Conservation (phyloP, 1,139 yeast species). For the Hyphopichia burtonii region DNA sequence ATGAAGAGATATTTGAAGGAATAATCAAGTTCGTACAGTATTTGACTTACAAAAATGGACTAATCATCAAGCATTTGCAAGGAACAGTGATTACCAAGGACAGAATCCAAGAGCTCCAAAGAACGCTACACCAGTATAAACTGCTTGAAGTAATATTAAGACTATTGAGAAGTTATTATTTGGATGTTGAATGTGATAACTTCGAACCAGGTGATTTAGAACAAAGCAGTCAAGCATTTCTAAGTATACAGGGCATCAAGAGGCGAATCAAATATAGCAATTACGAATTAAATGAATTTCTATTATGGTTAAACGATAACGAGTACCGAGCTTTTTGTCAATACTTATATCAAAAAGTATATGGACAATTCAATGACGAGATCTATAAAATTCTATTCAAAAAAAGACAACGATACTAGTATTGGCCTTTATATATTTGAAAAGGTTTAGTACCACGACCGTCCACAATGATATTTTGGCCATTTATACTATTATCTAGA, state of each 20-base stretch:
- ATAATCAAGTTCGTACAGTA: constrained; percentile 8
- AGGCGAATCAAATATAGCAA: background rate
- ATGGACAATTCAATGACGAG: too few relatives aligned
- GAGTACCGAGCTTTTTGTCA: constrained; percentile 9
- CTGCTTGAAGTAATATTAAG: background rate
- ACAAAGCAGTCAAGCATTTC: background rate
- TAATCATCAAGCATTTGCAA: background rate
- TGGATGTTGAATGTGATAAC: background rate
- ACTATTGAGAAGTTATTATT: background rate
- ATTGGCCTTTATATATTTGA: background rate
- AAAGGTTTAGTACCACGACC: background rate
- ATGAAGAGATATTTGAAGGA: constrained; percentile 29
- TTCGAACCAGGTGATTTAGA: background rate
- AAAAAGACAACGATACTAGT: too few relatives aligned
- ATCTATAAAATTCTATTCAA: too few relatives aligned
- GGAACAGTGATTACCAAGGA: too few relatives aligned
- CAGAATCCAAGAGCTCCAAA: too few relatives aligned
- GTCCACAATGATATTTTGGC: constrained; percentile 31
- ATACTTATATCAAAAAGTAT: constrained; percentile 11
- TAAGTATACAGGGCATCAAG: background rate
- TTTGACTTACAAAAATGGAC: background rate
- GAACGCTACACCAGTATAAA: too few relatives aligned
- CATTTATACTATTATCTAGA: constrained; percentile 33
- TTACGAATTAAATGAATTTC: constrained; percentile 15
- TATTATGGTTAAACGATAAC: constrained; percentile 18